These are phyloP conservation scores for Vicia villosa DNA, from an alignment of 306 rosid genomes.

Conservation along the genomic window DNA sequence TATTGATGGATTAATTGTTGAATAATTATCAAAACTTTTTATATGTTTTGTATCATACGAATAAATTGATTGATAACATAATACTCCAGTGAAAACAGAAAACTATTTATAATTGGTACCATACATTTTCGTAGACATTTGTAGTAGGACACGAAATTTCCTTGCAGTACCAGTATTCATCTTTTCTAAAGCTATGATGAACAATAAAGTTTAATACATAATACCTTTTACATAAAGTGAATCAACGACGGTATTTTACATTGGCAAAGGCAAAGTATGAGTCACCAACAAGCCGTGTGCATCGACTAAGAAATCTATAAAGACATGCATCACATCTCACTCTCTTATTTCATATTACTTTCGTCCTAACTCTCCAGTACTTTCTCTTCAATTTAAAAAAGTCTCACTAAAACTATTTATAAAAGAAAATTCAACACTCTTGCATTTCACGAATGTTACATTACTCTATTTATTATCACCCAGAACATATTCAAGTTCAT, in stretches of 20 bases:
- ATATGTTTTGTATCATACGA: too few relatives aligned
- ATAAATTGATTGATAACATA: too few relatives aligned
- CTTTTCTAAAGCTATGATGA: not conserved
- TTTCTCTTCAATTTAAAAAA: not conserved
- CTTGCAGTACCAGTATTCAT: not conserved
- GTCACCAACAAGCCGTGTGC: not conserved
- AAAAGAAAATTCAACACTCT: not conserved
- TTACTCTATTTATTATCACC: too few relatives aligned
- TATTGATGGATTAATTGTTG: too few relatives aligned
- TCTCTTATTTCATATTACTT: not conserved
- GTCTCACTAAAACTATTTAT: not conserved
- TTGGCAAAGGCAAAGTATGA: not conserved
- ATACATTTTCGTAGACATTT: not conserved
- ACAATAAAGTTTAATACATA: not conserved
- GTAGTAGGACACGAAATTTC: not conserved
- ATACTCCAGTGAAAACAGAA: too few relatives aligned
- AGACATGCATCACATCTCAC: not conserved
- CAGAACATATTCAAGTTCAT: not conserved
- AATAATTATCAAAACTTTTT: too few relatives aligned
- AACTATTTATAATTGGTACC: not conserved
- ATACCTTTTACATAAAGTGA: too few relatives aligned
- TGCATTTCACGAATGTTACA: not conserved
- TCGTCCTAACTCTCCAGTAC: not conserved
- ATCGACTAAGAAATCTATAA: not conserved
- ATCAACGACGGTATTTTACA: not conserved